Conservation (phyloP, 2,329 filamentous ascomycete species). For the Sporothrix mexicana region DNA sequence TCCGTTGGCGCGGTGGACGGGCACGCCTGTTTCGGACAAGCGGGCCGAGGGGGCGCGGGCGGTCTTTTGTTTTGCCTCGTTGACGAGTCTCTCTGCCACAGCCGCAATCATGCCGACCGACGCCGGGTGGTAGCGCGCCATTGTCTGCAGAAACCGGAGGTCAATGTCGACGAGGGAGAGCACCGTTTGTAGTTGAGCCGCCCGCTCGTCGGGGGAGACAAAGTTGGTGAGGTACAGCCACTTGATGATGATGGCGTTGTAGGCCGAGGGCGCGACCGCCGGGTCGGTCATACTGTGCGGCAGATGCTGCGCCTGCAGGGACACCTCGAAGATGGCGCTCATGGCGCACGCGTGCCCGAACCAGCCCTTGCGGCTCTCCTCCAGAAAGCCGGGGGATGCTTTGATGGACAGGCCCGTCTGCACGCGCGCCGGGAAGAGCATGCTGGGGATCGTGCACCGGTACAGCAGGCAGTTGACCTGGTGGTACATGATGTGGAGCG, state of each 20-base stretch:
- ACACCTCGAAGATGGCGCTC: constrained; percentile 28
- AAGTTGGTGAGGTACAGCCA: constrained; percentile 28
- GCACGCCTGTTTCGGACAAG: neutral
- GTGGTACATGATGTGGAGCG: constrained; percentile 27
- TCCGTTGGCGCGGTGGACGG: neutral
- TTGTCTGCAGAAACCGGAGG: neutral
- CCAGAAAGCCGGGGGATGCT: constrained; percentile 25
- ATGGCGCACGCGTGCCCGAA: constrained; percentile 27
- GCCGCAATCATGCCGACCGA: constrained; percentile 2
- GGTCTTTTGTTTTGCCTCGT: neutral
- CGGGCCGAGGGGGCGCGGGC: neutral
- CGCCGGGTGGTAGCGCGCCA: neutral
- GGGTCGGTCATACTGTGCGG: constrained; percentile 25
- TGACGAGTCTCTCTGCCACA: constrained; percentile 8
- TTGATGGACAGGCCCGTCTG: constrained; percentile 23
- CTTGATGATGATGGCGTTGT: constrained; percentile 31
- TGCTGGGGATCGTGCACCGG: constrained; percentile 28
- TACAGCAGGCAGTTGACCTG: constrained; percentile 29
- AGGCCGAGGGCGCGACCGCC: constrained; percentile 19
- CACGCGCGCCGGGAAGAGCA: constrained; percentile 7
- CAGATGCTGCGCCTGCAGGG: constrained; percentile 17
- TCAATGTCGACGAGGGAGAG: constrained; percentile 11
- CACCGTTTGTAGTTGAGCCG: neutral
- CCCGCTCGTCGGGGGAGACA: neutral
- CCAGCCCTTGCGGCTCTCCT: constrained; percentile 26